Percentiles rank a stretch among this genome's conserved stretches.
These are phyloP conservation scores for Arabidopsis hybrid DNA, from an alignment of 441 rosid species.

Conservation along the genomic window DNA sequence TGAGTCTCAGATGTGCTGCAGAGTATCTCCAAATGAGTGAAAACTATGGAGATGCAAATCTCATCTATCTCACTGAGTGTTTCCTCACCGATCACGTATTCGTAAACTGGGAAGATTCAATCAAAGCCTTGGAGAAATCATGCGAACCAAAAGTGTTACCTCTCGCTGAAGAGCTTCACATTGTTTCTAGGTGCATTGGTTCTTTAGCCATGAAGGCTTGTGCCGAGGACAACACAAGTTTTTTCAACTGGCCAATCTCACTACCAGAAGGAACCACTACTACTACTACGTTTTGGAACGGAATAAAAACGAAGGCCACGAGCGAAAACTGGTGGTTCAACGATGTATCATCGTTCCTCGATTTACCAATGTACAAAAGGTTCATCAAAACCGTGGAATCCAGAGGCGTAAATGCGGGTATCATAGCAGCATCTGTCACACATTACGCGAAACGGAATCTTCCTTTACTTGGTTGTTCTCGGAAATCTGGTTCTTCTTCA, in stretches of 20 bases:
- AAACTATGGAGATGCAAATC: slow-evolving; percentile 76
- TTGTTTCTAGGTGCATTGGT: slow-evolving; percentile 80
- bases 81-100: slow-evolving; percentile 65
- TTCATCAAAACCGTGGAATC: slow-evolving; percentile 63
- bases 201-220: slow-evolving; percentile 85
- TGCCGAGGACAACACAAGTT: slow-evolving; percentile 59
- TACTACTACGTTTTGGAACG: slow-evolving; percentile 66
- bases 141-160: slow-evolving; percentile 64
- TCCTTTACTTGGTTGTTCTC: slow-evolving; percentile 60
- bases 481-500: slow-evolving; percentile 53
- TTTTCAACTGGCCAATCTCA: slow-evolving; percentile 76
- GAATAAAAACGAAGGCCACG: slow-evolving; percentile 58
- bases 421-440: slow-evolving; percentile 67
- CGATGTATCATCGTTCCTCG: slow-evolving; percentile 70
- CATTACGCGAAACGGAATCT: slow-evolving; percentile 76
- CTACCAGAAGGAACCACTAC: slow-evolving; percentile 44
- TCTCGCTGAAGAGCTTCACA: slow-evolving; percentile 78
- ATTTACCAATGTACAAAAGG: slow-evolving; percentile 64
- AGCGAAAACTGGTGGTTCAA: slow-evolving; percentile 92
- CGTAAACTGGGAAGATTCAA: slow-evolving; percentile 73
- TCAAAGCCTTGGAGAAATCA: slow-evolving; percentile 71
- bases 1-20: slow-evolving; percentile 82
- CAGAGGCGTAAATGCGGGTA: slow-evolving; percentile 65
- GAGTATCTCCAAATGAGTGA: slow-evolving; percentile 87
- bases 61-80: slow-evolving; percentile 68